phyloP scores from a whole-genome alignment of 2,329 filamentous ascomycete genomes.

The Phoma herbarum region DNA sequence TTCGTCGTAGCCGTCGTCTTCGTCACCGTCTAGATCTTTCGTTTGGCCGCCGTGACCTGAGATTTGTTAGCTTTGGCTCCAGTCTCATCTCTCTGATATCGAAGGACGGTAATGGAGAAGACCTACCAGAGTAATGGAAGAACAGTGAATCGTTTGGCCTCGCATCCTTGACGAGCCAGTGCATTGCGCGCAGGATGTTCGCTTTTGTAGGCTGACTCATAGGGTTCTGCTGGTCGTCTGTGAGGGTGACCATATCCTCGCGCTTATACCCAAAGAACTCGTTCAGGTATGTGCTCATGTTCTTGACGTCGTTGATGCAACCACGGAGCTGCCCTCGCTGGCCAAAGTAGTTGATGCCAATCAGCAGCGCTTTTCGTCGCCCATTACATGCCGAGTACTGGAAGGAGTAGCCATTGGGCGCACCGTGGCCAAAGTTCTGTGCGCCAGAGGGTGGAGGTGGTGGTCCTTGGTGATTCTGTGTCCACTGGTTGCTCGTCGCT shows the following conservation, averaged over 20 bases:
- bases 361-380: constrained; percentile 84
- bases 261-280: constrained; percentile 90
- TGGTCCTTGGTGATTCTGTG: constrained; percentile 66
- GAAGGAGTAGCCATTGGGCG: constrained; percentile 81
- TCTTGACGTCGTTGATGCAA: constrained; percentile 97
- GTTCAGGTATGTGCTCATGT: constrained; percentile 92
- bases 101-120: background rate
- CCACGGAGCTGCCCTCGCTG: constrained; percentile 89
- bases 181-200: constrained; percentile 95
- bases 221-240: constrained; percentile 94
- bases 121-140: constrained; percentile 92
- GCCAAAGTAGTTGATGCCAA: constrained; percentile 96
- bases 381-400: constrained; percentile 94
- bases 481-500: constrained; percentile 48
- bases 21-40: constrained; percentile 79
- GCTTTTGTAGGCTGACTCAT: constrained; percentile 97
- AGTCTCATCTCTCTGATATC: background rate
- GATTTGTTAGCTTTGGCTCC: background rate
- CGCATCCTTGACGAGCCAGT: constrained; percentile 96
- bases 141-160: constrained; percentile 93
- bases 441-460: constrained; percentile 69
- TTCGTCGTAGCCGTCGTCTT: constrained; percentile 83
- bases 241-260: constrained; percentile 96
- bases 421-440: constrained; percentile 70
- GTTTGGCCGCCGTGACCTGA: constrained; percentile 82